phyloP scores from a whole-genome alignment of 768 basidiomycete genomes.

The Hygrocybe coccinea region DNA sequence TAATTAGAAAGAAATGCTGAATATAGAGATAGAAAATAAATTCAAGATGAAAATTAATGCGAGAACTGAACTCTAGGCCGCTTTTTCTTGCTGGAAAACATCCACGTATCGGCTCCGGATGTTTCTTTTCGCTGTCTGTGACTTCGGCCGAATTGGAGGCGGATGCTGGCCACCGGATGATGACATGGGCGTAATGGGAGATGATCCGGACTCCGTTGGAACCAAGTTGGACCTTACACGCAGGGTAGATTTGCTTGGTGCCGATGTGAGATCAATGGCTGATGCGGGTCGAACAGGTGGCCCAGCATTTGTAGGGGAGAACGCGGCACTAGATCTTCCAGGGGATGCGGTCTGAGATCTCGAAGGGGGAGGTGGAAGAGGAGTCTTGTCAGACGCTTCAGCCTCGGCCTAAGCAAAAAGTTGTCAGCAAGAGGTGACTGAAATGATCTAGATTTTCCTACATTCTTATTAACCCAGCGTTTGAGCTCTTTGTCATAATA shows the following conservation, averaged over 20 bases:
- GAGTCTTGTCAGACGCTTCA: conserved; percentile 50
- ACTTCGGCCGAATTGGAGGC: conserved; percentile 50
- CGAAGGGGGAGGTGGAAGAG: conserved; percentile 72
- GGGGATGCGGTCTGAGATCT: conserved; percentile 87
- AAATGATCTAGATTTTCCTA: conserved; percentile 28
- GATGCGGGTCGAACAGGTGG: conserved; percentile 52
- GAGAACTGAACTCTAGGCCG: conserved; percentile 10
- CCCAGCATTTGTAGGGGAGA: conserved; percentile 22
- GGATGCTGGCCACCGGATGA: conserved; percentile 49
- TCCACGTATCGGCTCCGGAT: conserved; percentile 76
- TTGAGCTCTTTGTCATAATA: conserved; percentile 94
- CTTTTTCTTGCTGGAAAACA: conserved; percentile 7
- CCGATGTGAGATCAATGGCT: conserved; percentile 56
- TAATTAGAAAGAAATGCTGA: neutral
- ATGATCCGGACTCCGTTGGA: conserved; percentile 49
- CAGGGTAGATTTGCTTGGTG: conserved; percentile 47
- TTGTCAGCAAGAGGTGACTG: neutral
- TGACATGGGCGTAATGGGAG: conserved; percentile 43
- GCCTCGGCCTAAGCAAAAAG: conserved; percentile 48
- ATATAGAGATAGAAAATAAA: conserved; percentile 7
- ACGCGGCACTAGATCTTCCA: conserved; percentile 39
- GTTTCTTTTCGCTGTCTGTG: conserved; percentile 67
- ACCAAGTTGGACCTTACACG: conserved; percentile 64
- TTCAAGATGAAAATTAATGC: conserved; percentile 5
- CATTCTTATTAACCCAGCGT: conserved; percentile 95